Base-by-base conservation (phyloP, 2,329 filamentous ascomycete species). In the Talaromyces sp. region DNA sequence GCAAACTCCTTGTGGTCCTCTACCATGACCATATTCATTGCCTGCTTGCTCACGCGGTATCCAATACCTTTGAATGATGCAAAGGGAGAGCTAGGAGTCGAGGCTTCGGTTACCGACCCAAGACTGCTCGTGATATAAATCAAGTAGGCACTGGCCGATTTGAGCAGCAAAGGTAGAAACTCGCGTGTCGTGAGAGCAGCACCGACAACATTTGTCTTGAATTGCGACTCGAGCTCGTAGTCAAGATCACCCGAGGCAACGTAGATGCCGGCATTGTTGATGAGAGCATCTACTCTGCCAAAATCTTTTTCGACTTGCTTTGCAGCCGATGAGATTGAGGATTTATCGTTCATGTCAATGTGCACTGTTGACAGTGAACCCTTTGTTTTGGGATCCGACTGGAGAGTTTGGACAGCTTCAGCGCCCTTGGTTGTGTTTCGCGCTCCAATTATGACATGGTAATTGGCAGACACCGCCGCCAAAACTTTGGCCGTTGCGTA, bases 401-500 rank as follows among this genome's bases (percentile, higher is more conserved):
- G 67, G 3, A 85, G 65, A 1, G 72, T 65, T 1, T 71, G 61
- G 34, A 83, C 75, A 2, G 84, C 85, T 1, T 68, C 68, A 0
- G 84, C 70, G 23, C 78, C 86, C 59, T 86, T 87, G 2, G 76
- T 73, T 0, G 81, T 30, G 1, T 75, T 78, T 1, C 86, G 82
- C 50, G 78, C 79, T 36, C 85, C 85, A 5, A 89, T 68, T 28
- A 87, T 68, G 61, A 89, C 78, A 14, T 81, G 76, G 69, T 87
- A 88, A 2, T 79, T 23, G 7, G 72, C 73, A 27, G 69, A 40
- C 0, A 85, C 84, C 6, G 73, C 65, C 51, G 79, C 74, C 0
- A 89, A 74, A 1, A 83, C 81, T 65, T 83, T 86, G 57, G 87
- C 80, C 7, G 77, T 79, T 65, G 88, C 82, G 40, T 80, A 82